Evolutionary conservation across 2,329 filamentous ascomycete species (phyloP), one percentile per base, ranked within the genome.

Genomic region (Aspergillus sergii): DNA sequence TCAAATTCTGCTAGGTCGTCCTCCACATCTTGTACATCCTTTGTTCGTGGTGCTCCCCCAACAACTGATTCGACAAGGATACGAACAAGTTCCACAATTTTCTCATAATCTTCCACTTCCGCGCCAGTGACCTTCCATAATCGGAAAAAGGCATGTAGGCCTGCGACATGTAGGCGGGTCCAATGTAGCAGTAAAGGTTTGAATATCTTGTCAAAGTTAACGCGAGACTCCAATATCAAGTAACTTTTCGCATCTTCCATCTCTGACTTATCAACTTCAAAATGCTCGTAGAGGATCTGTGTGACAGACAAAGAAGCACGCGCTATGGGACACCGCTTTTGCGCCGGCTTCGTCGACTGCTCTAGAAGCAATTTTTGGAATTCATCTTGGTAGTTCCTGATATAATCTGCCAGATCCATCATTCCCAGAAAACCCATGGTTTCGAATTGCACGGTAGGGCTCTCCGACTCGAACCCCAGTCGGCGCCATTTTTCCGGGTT

Each of bases 391-490:
- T 97, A 90, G 75, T 93, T 96, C 72, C 91, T 88, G 56, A 97
- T 93, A 75, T 93, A 99, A 77, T 98, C 94, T 2, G 93, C 92
- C 72, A 99, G 79, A 76, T 99, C 95, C 94, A 99, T 98, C 87
- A 99, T 92, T 32, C 95, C 95, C 59, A 99, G 79, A 75, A 94
- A 98, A 0, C 95, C 95, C 32, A 91, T 91, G 45, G 87, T 83
- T 23, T 93, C 89, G 73, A 99, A 98, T 70, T 99, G 95, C 71
- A 86, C 85, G 0, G 89, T 89, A 4, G 95, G 95, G 69, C 87
- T 94, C 78, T 99, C 95, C 0, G 91, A 90, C 76, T 95, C 91
- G 72, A 99, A 99, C 3, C 95, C 95, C 48, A 99, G 78, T 59
- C 94, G 86, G 71, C 93, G 86, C 95, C 95, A 99, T 76, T 97